Evolutionary conservation across 2,329 filamentous ascomycete genomes (phyloP), one percentile per base, ranked within the genome.

Genomic region (Colletotrichum chrysophilum): DNA sequence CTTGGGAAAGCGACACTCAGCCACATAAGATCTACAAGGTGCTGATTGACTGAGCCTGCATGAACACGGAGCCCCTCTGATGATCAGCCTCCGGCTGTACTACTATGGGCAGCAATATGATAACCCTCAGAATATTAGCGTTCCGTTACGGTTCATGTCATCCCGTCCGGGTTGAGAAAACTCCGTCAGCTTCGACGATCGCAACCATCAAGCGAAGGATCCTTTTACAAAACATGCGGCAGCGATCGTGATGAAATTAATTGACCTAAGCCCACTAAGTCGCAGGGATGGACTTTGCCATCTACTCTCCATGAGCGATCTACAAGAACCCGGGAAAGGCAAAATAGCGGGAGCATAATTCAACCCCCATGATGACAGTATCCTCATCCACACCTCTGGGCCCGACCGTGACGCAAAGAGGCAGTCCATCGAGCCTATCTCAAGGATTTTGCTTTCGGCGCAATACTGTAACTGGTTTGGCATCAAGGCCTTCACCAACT

Each of bases 221-320:
- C 12, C 18, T 52, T 0, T 13, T 21, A 21, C 43, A 0, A 5
- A 43, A 43, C 36, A 21, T 52, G n/a, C n/a, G n/a, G 12, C 3
- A 4, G 12, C 1, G 0, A 52, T 52, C n/a, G 0, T 52, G 0
- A 13, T 3, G n/a, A 13, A 3, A 21, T 52, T 4, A 0, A 52
- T 4, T 7, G 9, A 52, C n/a, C 6, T 0, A 48, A 48, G 10
- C 4, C 43, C 12, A 13, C 10, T 24, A 48, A 10, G 3, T n/a
- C 1, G 9, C 18, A 6, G 38, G 9, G 38, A 1, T 2, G 8
- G 2, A 3, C 3, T 10, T 1, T 18, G 8, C 2, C 16, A 43
- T 43, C 16, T 43, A 43, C 2, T n/a, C 16, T 43, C 5, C 38
- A n/a, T n/a, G 9, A n/a, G 18, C 18, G 38, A 48, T 43, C 16